Evolutionary conservation across 768 basidiomycete genomes (phyloP), one percentile per base, ranked within the genome.

Genomic region (Suillus subaureus): DNA sequence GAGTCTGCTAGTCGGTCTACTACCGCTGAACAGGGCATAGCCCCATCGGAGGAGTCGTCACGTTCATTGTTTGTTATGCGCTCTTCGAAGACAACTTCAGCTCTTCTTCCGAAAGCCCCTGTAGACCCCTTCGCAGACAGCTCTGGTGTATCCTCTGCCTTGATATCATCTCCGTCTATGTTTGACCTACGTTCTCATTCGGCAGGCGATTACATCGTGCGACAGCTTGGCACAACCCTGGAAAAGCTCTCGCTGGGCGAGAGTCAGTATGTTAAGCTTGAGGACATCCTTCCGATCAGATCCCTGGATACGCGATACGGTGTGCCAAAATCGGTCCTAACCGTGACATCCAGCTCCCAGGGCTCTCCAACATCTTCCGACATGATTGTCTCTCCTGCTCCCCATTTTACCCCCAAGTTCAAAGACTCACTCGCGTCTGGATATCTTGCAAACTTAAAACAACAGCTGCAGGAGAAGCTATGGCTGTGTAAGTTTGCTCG

Each of bases 381-480:
- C 6, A 55, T 55, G 54, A 4, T 35, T n/a, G 33, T 55, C 54
- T 55, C 54, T 55, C 54, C 54, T n/a, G 54, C 54, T 55, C 54
- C 54, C 21, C 33, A 13, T 55, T 35, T 12, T 33, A 6, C 33
- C 12, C 33, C 33, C 5, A 55, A 33, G 54, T 55, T 55, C 33
- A 55, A 55, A 13, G 54, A 55, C 21, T 35, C 54, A 0, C 31
- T 35, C 35, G 54, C 54, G 31, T 55, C 54, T 55, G 54, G 54
- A n/a, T 55, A 35, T 6, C 54, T 55, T n/a, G 33, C 12, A 13
- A 55, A 55, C 12, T 55, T 55, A 13, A 55, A 37, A 35, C 54
- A 55, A n/a, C 54, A 55, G 21, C 21, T 55, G 3, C 54, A 35
- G 54, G 54, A 55, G 21, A 55, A 33, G 21, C 31, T 33, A 15